Conservation (phyloP, 2,329 filamentous ascomycete genomes). For the Monilinia vaccinii-corymbosi region DNA sequence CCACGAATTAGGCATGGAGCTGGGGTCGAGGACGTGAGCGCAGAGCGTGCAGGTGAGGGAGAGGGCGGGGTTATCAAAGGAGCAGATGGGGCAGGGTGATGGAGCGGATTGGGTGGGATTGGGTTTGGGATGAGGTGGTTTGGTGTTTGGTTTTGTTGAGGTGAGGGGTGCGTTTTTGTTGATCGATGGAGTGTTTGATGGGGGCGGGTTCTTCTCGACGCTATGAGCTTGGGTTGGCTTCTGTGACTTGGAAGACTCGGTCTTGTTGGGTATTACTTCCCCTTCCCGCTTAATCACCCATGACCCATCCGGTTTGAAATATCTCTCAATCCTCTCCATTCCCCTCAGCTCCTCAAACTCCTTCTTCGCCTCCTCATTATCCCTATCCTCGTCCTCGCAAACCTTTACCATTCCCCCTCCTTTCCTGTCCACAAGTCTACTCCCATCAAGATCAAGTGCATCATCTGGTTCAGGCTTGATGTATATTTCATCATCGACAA, state of each 20-base stretch:
- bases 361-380: slow-evolving; percentile 44
- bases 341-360: slow-evolving; percentile 61
- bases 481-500: slow-evolving; percentile 39
- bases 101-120: not conserved
- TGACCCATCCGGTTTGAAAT: not conserved
- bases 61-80: slow-evolving; percentile 47
- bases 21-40: slow-evolving; percentile 55
- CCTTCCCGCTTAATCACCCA: not conserved
- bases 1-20: slow-evolving; percentile 52
- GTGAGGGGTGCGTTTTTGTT: not conserved
- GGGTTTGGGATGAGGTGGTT: not conserved
- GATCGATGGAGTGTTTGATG: not conserved
- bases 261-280: not conserved
- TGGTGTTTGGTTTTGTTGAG: not conserved
- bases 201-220: not conserved
- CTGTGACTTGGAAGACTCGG: not conserved
- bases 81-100: slow-evolving; percentile 29
- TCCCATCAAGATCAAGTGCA: slow-evolving; percentile 56
- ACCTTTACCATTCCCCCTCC: slow-evolving; percentile 63
- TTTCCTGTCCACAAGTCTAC: slow-evolving; percentile 53
- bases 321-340: slow-evolving; percentile 31
- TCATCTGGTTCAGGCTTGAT: slow-evolving; percentile 39
- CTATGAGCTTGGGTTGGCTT: not conserved
- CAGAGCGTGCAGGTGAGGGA: slow-evolving; percentile 59
- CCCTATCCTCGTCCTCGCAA: slow-evolving; percentile 59